Conservation (phyloP, 2,329 filamentous ascomycete genomes). For the Fragosphaeria purpurea region DNA sequence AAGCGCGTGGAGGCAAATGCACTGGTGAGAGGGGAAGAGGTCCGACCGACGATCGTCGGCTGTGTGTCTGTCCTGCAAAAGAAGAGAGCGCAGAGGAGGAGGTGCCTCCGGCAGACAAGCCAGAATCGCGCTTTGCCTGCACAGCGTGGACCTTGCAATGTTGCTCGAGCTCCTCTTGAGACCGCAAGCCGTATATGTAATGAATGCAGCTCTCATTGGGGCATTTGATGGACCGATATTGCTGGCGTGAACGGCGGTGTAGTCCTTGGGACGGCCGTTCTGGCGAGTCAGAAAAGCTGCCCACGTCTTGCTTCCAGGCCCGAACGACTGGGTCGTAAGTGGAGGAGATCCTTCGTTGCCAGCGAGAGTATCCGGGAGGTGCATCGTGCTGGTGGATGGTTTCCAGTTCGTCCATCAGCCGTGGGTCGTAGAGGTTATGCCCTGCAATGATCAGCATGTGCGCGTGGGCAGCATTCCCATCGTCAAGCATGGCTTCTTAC, state of each 20-base stretch:
- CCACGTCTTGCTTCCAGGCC: constrained; percentile 27
- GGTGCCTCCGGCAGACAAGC: constrained; percentile 27
- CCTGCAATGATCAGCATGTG: constrained; percentile 21
- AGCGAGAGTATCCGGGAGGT: constrained; percentile 37
- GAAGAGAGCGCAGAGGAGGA: too few species aligned
- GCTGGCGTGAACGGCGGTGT: not conserved
- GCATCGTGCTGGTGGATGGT: constrained; percentile 27
- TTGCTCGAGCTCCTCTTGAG: constrained; percentile 39
- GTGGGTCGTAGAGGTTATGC: constrained; percentile 31
- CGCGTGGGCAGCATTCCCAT: not conserved
- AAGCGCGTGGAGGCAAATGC: too few species aligned
- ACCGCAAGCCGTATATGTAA: constrained; percentile 48
- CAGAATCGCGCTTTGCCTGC: constrained; percentile 34
- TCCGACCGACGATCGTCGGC: too few species aligned
- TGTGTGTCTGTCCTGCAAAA: too few species aligned
- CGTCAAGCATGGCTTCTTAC: too few species aligned
- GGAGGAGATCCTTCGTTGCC: constrained; percentile 43
- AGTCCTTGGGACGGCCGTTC: constrained; percentile 15
- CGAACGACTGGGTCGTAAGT: constrained; percentile 38
- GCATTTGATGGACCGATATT: constrained; percentile 39
- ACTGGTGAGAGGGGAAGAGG: too few species aligned
- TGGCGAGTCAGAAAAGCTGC: constrained; percentile 17
- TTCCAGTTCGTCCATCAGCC: constrained; percentile 28
- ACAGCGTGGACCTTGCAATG: constrained; percentile 36
- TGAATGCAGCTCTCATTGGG: constrained; percentile 44